Evolutionary conservation across 495 filamentous ascomycete genomes (phyloP).

Genomic region (Aspergillus cavernicola): DNA sequence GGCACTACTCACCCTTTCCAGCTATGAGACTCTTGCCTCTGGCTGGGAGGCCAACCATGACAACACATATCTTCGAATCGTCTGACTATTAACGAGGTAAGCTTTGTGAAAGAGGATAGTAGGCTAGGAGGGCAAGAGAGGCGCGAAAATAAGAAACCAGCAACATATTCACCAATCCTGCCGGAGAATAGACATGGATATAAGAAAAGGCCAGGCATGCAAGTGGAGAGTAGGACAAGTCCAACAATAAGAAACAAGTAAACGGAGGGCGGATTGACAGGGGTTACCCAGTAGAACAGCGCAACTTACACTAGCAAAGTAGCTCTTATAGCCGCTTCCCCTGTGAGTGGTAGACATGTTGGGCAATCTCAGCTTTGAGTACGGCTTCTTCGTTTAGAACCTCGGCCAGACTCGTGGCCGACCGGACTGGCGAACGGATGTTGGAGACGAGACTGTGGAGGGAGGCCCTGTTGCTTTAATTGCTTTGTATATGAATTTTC

Average conservation of each 20-base stretch:
- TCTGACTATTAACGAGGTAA: conserved; percentile 63
- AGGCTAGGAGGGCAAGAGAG: not conserved
- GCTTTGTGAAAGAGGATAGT: conserved; percentile 2
- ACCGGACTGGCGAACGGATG: conserved; percentile 1
- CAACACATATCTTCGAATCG: conserved; percentile 93
- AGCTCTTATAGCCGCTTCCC: conserved; percentile 27
- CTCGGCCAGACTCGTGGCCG: conserved; percentile 10
- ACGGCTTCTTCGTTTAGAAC: conserved; percentile 1
- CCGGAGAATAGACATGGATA: not conserved
- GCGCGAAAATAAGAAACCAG: not conserved
- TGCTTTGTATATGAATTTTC: not conserved
- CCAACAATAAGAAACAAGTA: not conserved
- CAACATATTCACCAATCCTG: not conserved
- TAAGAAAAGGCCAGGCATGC: not conserved
- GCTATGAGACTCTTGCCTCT: conserved; percentile 96
- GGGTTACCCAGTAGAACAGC: not conserved
- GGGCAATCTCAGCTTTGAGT: conserved; percentile 6
- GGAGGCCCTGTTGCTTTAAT: not conserved
- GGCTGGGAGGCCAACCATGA: conserved; percentile 96
- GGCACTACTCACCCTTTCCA: conserved; percentile 77
- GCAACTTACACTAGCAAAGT: conserved; percentile 32
- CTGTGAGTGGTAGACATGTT: conserved; percentile 20
- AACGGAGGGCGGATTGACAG: not conserved
- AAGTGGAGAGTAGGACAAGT: not conserved
- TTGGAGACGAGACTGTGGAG: not conserved